Conservation (phyloP, 768 basidiomycete species). For the Paxillus rubicundulus region DNA sequence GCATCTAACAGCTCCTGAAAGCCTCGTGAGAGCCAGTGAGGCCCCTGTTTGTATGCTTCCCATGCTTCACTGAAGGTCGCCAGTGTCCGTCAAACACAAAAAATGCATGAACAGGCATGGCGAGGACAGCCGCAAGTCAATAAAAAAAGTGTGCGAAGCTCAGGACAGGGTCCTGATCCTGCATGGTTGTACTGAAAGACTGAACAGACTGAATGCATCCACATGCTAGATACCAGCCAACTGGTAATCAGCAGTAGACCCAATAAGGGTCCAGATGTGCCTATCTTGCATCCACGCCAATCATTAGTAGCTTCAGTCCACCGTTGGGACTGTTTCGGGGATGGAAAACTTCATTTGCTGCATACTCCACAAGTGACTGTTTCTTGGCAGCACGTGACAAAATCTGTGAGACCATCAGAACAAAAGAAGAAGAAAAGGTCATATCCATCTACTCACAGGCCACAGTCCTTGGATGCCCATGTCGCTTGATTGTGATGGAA, state of each 20-base stretch:
- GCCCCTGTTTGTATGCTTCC: too few species aligned
- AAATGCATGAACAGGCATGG: too few species aligned
- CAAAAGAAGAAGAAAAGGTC: not conserved
- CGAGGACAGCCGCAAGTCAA: constrained; percentile 37
- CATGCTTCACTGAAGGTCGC: too few species aligned
- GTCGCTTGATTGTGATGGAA: not conserved
- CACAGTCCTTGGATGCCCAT: not conserved
- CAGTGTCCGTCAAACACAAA: constrained; percentile 40
- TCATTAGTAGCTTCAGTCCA: not conserved
- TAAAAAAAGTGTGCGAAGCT: constrained; percentile 44
- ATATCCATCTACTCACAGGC: not conserved
- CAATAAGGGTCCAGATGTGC: too few species aligned
- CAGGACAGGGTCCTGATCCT: constrained; percentile 40
- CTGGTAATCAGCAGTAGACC: too few species aligned
- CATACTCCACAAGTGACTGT: not conserved
- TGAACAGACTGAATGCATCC: not conserved
- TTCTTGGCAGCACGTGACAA: not conserved
- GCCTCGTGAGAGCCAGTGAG: too few species aligned
- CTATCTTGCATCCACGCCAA: constrained; percentile 17
- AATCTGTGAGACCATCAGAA: not conserved
- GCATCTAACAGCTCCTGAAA: too few species aligned
- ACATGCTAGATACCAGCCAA: constrained; percentile 5
- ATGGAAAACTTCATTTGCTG: not conserved
- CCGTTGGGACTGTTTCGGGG: not conserved
- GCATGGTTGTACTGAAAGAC: constrained; percentile 11